Conservation (phyloP, 805 yeast genomes). For the Candida montana region DNA sequence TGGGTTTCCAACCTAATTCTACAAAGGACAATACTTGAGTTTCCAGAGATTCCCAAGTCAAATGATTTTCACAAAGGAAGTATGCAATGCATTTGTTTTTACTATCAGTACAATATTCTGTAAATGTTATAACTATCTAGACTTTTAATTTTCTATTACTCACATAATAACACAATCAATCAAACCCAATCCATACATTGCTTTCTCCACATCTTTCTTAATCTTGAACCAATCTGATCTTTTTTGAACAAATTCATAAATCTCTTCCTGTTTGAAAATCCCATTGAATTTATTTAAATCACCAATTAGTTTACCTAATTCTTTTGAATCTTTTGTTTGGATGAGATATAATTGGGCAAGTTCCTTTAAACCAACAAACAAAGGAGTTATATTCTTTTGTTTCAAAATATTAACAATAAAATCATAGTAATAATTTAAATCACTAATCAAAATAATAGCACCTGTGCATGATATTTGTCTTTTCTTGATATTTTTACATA, state of each 20-base stretch:
- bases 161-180: constrained; percentile 67
- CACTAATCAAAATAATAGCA: constrained; percentile 76
- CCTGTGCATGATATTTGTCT: constrained; percentile 75
- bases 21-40: no score
- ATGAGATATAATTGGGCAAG: constrained; percentile 82
- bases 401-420: constrained; percentile 57
- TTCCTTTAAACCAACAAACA: constrained; percentile 74
- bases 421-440: constrained; percentile 70
- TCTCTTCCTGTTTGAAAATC: constrained; percentile 85
- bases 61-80: no score
- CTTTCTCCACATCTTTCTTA: constrained; percentile 78
- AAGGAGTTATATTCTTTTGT: constrained; percentile 65
- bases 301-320: constrained; percentile 75
- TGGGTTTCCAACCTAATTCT: no score
- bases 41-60: no score
- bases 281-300: constrained; percentile 86
- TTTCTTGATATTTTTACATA: constrained; percentile 72
- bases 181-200: constrained; percentile 86
- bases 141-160: not conserved
- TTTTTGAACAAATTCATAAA: constrained; percentile 85
- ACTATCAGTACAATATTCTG: no score
- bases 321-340: constrained; percentile 68
- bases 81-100: no score
- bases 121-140: no score
- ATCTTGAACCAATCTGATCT: constrained; percentile 82